Evolutionary conservation across 1,284 basidiomycete species (phyloP).

Genomic region (Exobasidium rhododendri): DNA sequence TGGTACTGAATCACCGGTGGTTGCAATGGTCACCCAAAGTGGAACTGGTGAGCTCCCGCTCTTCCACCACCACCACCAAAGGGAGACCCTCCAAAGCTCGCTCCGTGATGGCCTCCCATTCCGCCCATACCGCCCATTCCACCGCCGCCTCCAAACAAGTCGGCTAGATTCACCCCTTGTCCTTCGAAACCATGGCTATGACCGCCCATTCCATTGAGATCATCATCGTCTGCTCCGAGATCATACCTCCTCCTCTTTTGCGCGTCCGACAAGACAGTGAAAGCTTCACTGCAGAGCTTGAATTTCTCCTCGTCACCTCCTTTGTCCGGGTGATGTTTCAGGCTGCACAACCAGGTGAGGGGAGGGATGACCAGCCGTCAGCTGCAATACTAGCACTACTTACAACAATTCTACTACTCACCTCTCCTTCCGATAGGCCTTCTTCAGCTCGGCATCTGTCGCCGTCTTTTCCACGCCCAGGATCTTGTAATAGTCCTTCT

Average conservation of each 20-base stretch:
- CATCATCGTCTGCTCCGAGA: constrained; percentile 48
- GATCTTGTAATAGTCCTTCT: constrained; percentile 69
- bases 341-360: no score
- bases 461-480: constrained; percentile 73
- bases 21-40: not conserved
- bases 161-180: constrained; percentile 46
- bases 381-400: no score
- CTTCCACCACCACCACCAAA: constrained; percentile 6
- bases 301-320: constrained; percentile 55
- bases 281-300: constrained; percentile 52
- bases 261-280: constrained; percentile 44
- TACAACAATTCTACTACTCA: no score
- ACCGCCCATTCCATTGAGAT: constrained; percentile 29
- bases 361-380: no score
- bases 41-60: not conserved
- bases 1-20: no score
- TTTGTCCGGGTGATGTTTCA: constrained; percentile 54
- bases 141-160: constrained; percentile 42
- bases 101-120: constrained; percentile 20
- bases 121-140: constrained; percentile 28
- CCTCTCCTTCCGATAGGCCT: constrained; percentile 50
- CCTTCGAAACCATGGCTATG: constrained; percentile 34
- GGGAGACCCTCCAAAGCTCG: constrained; percentile 9
- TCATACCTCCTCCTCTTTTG: constrained; percentile 50
- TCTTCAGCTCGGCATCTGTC: constrained; percentile 76